Evolutionary conservation across 768 basidiomycete species (phyloP).

Genomic region (Kwoniella sp.): DNA sequence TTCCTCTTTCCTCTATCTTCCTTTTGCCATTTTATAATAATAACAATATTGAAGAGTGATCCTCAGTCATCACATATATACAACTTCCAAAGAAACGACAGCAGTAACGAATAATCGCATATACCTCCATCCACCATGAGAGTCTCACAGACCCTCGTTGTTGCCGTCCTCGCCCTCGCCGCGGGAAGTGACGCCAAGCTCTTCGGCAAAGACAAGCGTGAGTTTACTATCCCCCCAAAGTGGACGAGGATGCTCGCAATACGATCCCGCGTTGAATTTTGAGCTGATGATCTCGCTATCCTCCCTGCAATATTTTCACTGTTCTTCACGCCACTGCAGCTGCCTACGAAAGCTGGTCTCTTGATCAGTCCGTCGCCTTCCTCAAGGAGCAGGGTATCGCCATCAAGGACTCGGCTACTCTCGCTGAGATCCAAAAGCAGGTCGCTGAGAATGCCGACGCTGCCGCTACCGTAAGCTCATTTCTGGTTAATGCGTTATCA

Average conservation of each 20-base stretch:
- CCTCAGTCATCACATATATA: background rate
- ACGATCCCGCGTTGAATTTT: conserved; percentile 31
- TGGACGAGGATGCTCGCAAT: conserved; percentile 54
- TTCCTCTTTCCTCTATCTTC: background rate
- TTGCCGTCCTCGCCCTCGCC: conserved; percentile 58
- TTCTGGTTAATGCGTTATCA: no score
- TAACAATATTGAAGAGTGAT: background rate
- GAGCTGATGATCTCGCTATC: no score
- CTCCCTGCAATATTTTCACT: no score
- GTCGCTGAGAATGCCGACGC: conserved; percentile 55
- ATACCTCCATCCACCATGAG: conserved; percentile 32
- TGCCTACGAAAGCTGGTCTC: conserved; percentile 63
- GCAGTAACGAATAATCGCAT: background rate
- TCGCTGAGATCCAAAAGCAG: conserved; percentile 59
- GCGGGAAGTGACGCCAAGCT: conserved; percentile 45
- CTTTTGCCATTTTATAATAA: background rate
- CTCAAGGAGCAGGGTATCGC: conserved; percentile 68
- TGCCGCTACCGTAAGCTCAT: conserved; percentile 51
- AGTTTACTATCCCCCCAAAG: conserved; percentile 27
- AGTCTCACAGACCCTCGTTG: conserved; percentile 52
- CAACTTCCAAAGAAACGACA: background rate
- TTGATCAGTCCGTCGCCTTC: conserved; percentile 68
- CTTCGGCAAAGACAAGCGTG: conserved; percentile 56
- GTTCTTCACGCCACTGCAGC: conserved; percentile 25
- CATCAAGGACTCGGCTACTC: conserved; percentile 58